A percentile compares a stretch with the other conserved stretches of the same genome.
Evolutionary conservation across 768 basidiomycete species (phyloP).

Genomic region (Tylopilus sp.): DNA sequence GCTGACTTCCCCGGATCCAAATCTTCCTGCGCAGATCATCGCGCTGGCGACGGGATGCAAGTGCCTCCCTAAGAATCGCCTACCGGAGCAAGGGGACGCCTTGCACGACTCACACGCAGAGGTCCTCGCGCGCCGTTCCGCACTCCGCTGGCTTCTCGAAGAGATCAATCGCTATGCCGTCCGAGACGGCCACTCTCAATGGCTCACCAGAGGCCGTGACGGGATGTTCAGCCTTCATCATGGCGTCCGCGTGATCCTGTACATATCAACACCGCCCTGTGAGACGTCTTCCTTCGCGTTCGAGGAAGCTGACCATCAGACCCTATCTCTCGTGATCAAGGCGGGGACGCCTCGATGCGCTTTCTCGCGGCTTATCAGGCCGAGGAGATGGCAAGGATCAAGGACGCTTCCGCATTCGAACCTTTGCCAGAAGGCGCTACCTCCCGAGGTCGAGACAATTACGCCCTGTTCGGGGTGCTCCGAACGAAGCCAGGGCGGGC

Average conservation of each 20-base stretch:
- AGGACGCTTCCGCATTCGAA: slow-evolving; percentile 43
- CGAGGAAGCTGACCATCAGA: slow-evolving; percentile 28
- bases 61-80: slow-evolving; percentile 62
- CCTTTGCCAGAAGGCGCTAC: slow-evolving; percentile 37
- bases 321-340: slow-evolving; percentile 37
- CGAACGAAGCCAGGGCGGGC: slow-evolving; percentile 94
- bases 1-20: slow-evolving; percentile 38
- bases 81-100: slow-evolving; percentile 70
- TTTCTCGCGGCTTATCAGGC: slow-evolving; percentile 76
- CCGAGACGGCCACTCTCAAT: slow-evolving; percentile 39
- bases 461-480: slow-evolving; percentile 67
- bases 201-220: slow-evolving; percentile 41
- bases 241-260: slow-evolving; percentile 57
- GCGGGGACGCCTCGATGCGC: slow-evolving; percentile 87
- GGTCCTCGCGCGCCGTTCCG: slow-evolving; percentile 79
- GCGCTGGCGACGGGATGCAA: slow-evolving; percentile 83
- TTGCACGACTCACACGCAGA: slow-evolving; percentile 93
- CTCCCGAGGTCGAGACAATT: slow-evolving; percentile 79
- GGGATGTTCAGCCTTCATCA: slow-evolving; percentile 45
- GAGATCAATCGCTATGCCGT: slow-evolving; percentile 43
- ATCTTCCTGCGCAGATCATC: slow-evolving; percentile 46
- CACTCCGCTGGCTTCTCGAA: slow-evolving; percentile 74
- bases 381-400: slow-evolving; percentile 64
- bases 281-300: slow-evolving; percentile 43
- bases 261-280: slow-evolving; percentile 72